Evolutionary conservation across 108 stramenopile species (phyloP).

Genomic region (Nitzschia putrida): DNA sequence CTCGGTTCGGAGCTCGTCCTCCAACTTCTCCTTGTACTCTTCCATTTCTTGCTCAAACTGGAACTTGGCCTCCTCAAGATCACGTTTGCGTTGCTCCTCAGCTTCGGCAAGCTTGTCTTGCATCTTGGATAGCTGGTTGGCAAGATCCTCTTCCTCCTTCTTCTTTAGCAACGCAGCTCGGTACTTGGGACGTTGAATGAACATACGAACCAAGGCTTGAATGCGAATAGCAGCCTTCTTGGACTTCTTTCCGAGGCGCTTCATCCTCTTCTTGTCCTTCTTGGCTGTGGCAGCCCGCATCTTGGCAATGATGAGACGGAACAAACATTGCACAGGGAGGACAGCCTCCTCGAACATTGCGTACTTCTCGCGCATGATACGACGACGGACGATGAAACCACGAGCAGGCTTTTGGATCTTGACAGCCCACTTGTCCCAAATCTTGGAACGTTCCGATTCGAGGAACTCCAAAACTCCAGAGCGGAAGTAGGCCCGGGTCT

Average conservation of each 20-base stretch:
- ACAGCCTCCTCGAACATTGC: slow-evolving; percentile 25
- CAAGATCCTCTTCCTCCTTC: slow-evolving; percentile 64
- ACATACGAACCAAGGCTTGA: slow-evolving; percentile 71
- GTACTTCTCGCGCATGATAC: slow-evolving; percentile 37
- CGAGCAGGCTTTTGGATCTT: slow-evolving; percentile 39
- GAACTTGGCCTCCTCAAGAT: slow-evolving; percentile 52
- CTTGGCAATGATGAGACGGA: slow-evolving; percentile 26
- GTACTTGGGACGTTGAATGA: slow-evolving; percentile 62
- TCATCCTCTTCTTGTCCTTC: slow-evolving; percentile 47
- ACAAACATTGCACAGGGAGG: slow-evolving; percentile 36
- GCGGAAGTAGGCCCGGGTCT: slow-evolving; percentile 76
- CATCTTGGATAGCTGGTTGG: slow-evolving; percentile 65
- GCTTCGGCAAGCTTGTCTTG: slow-evolving; percentile 59
- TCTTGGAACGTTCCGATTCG: slow-evolving; percentile 46
- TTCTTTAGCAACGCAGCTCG: slow-evolving; percentile 34
- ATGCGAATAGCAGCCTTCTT: slow-evolving; percentile 60
- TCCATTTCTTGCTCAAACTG: slow-evolving; percentile 58
- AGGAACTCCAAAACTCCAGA: slow-evolving; percentile 72
- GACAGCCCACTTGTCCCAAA: slow-evolving; percentile 53
- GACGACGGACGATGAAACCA: slow-evolving; percentile 28
- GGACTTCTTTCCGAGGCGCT: slow-evolving; percentile 46
- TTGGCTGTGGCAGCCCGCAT: slow-evolving; percentile 19
- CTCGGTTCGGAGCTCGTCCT: slow-evolving; percentile 33
- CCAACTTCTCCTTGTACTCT: slow-evolving; percentile 47
- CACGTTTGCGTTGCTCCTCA: slow-evolving; percentile 51